Base-by-base conservation (phyloP, 495 filamentous ascomycete genomes). In the Hypoxylon crocopeplum region DNA sequence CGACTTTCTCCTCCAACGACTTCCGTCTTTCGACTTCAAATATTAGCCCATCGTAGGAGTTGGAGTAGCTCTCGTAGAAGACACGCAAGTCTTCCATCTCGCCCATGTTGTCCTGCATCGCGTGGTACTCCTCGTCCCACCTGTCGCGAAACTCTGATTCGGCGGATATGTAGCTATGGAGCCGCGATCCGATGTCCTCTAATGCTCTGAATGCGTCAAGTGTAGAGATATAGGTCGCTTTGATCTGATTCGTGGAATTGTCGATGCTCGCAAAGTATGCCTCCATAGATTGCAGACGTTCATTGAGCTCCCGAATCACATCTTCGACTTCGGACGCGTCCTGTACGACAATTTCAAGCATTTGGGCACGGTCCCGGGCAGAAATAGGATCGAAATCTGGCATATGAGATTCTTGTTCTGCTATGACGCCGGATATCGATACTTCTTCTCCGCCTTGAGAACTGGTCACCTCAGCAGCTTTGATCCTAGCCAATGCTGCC, bases 281-380 rank as follows among this genome's bases (percentile, higher is more conserved):
- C 70, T 96, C 92, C 85, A 97, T 93, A 25, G 88, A 84, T 6
- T 79, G 78, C 16, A 90, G 84, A 36, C 84, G 84, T 50, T 91
- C 86, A 53, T 88, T 82, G 41, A 98, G 86, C 62, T 98, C 94
- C 48, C 79, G 73, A 1, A 96, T 87, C 11, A 97, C 94, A 62
- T 95, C 94, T 7, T 96, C 91, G 1, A 97, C 91, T 64, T 96
- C 88, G 3, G 78, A 77, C 3, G 94, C 89, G 69, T 98, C 94
- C 49, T 90, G 88, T 29, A 87, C 77, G 19, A 98, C 81, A 0
- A 98, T 88, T 22, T 80, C 78, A 4, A 98, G 78, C 85, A 98
- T 91, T 51, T 97, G 91, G 30, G 78, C 78, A 24, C 91, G 86
- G 57, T 96, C 91, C 45, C 86, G 83, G 1, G 88, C 81, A 2